Conservation (phyloP, 352 stramenopile species). For the Globisporangium perplexum region DNA sequence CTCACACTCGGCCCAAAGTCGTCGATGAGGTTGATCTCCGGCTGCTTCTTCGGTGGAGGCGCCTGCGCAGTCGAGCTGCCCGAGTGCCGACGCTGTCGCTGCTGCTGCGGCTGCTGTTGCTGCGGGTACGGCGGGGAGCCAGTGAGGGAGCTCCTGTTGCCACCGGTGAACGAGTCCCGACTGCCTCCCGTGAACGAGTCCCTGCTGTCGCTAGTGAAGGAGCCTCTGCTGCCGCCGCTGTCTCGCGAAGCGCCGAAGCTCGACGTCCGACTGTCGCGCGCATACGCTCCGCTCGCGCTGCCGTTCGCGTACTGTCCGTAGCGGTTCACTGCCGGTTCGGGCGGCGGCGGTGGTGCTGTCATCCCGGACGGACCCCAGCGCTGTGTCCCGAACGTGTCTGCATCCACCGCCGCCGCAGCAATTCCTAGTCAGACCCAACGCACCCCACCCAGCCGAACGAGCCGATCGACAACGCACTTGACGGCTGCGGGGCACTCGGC, state of each 20-base stretch:
- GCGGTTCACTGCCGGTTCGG: conserved; percentile 13
- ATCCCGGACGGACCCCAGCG: conserved; percentile 58
- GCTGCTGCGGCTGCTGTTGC: conserved; percentile 13
- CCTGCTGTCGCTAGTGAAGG: conserved; percentile 8
- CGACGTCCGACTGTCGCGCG: conserved; percentile 8
- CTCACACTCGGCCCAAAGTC: conserved; percentile 58
- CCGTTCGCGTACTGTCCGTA: conserved; percentile 1
- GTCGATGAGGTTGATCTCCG: conserved; percentile 76
- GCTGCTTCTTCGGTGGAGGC: conserved; percentile 25
- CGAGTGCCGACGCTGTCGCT: background rate
- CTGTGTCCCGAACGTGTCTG: conserved; percentile 58
- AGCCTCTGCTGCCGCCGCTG: conserved; percentile 20
- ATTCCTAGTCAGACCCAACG: no score
- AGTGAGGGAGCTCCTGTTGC: conserved; percentile 6
- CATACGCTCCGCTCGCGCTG: conserved; percentile 1
- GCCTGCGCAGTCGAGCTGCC: background rate
- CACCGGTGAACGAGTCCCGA: conserved; percentile 1
- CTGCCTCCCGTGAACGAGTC: background rate
- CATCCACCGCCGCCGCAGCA: no score
- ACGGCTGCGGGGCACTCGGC: conserved; percentile 17
- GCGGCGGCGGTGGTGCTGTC: conserved; percentile 19
- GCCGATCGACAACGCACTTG: background rate
- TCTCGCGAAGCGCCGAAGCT: conserved; percentile 12
- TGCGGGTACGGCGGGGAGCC: conserved; percentile 13
- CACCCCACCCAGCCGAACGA: background rate